These are phyloP conservation scores for Ogataea thermomethanolica DNA, from an alignment of 805 yeast genomes.

Conservation along the genomic window DNA sequence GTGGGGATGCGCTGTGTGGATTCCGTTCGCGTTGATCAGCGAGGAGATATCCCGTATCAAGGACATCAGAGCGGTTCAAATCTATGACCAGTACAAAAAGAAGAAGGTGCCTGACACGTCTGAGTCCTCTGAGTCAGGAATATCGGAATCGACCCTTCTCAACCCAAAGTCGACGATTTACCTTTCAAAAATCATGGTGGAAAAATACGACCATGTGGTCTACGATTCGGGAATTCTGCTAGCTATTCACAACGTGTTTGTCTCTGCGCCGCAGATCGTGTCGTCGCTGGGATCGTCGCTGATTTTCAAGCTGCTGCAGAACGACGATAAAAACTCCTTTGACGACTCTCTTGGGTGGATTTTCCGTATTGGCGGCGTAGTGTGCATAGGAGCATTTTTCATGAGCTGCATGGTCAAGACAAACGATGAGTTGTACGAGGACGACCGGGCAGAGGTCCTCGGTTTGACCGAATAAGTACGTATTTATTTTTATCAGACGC, in stretches of 20 bases:
- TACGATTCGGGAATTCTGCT: constrained; percentile 55
- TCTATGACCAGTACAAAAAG: constrained; percentile 19
- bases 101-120: constrained; percentile 8
- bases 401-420: constrained; percentile 42
- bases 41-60: constrained; percentile 53
- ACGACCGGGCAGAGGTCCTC: constrained; percentile 27
- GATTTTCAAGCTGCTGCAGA: constrained; percentile 39
- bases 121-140: not conserved
- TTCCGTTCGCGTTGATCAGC: constrained; percentile 59
- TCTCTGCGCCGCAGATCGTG: constrained; percentile 54
- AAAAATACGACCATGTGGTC: constrained; percentile 39
- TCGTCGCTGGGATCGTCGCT: constrained; percentile 48
- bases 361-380: constrained; percentile 52
- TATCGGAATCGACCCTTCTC: constrained; percentile 7
- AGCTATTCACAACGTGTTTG: constrained; percentile 57
- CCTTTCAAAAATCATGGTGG: constrained; percentile 20
- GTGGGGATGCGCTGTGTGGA: constrained; percentile 68
- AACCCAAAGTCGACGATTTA: constrained; percentile 15
- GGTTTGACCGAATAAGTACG: not conserved
- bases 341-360: constrained; percentile 54
- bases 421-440: constrained; percentile 35
- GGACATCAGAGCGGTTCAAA: constrained; percentile 39
- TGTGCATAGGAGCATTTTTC: constrained; percentile 44
- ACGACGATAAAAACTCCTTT: constrained; percentile 25
- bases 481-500: not conserved